Evolutionary conservation across 202 grass and related monocot genomes (phyloP).

Genomic region (Tripidium arundinaceum): DNA sequence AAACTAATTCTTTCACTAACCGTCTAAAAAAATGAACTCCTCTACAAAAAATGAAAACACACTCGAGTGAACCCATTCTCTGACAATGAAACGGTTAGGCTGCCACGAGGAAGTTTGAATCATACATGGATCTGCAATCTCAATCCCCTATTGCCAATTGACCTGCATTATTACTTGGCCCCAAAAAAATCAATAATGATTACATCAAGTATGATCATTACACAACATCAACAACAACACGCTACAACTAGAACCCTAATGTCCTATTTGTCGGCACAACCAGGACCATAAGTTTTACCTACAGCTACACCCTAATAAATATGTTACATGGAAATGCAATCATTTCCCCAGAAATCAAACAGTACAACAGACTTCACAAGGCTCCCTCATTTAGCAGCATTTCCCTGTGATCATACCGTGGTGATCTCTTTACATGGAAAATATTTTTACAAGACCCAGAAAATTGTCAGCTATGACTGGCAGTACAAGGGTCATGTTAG

Average conservation of each 20-base stretch:
- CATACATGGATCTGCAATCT: neutral
- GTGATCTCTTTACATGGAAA: conserved; percentile 1
- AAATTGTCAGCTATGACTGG: neutral
- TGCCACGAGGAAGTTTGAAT: neutral
- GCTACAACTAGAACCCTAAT: conserved; percentile 34
- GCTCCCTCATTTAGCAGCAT: neutral
- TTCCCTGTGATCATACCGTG: neutral
- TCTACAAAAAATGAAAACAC: neutral
- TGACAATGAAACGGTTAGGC: neutral
- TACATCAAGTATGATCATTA: conserved; percentile 38
- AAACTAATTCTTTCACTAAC: neutral
- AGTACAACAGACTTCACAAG: conserved; percentile 33
- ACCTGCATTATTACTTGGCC: conserved; percentile 28
- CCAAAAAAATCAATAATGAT: conserved; percentile 32
- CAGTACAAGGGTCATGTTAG: conserved; percentile 17
- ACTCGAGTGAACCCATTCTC: neutral
- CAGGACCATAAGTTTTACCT: conserved; percentile 35
- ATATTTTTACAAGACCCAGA: conserved; percentile 17
- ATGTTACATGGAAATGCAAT: conserved; percentile 40
- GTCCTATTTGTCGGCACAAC: conserved; percentile 29
- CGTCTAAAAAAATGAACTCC: neutral
- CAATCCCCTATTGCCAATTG: neutral
- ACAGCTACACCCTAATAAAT: conserved; percentile 44
- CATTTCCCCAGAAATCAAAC: conserved; percentile 22
- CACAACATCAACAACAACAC: conserved; percentile 24